These are phyloP conservation scores for Pleurotus sapidus DNA, from an alignment of 768 basidiomycete species.

Conservation along the genomic window DNA sequence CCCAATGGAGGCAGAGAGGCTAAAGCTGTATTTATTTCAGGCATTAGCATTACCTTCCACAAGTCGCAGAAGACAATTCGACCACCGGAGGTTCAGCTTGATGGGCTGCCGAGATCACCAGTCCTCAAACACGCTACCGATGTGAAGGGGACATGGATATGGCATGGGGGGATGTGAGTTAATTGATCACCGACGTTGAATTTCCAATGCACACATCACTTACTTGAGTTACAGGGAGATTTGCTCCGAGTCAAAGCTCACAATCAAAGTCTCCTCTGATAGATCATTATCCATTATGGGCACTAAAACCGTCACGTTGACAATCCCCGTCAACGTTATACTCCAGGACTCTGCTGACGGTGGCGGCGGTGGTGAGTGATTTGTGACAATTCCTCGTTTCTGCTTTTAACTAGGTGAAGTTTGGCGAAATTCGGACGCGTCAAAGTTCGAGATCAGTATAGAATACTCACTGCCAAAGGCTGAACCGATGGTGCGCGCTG, in stretches of 20 bases:
- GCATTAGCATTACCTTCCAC: neutral
- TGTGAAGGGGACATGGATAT: neutral
- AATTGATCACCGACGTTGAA: neutral
- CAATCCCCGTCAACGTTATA: neutral
- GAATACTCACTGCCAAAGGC: neutral
- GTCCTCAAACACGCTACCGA: neutral
- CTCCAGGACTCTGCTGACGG: neutral
- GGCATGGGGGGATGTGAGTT: constrained; percentile 1
- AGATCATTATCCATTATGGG: neutral
- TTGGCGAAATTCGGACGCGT: neutral
- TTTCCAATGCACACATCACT: neutral
- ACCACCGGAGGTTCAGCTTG: neutral
- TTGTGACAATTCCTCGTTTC: too few relatives aligned
- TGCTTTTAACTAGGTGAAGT: neutral
- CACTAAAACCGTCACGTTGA: neutral
- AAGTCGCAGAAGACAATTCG: neutral
- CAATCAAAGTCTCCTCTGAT: neutral
- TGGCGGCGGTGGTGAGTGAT: neutral
- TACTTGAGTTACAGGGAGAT: neutral
- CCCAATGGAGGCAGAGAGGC: too few relatives aligned
- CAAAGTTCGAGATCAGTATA: neutral
- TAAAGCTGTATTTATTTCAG: neutral
- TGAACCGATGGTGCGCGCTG: neutral
- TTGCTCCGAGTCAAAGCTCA: neutral
- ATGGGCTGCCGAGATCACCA: neutral